Base-by-base conservation (phyloP, 2,329 filamentous ascomycete species). In the Pseudovirgaria hyperparasitica region DNA sequence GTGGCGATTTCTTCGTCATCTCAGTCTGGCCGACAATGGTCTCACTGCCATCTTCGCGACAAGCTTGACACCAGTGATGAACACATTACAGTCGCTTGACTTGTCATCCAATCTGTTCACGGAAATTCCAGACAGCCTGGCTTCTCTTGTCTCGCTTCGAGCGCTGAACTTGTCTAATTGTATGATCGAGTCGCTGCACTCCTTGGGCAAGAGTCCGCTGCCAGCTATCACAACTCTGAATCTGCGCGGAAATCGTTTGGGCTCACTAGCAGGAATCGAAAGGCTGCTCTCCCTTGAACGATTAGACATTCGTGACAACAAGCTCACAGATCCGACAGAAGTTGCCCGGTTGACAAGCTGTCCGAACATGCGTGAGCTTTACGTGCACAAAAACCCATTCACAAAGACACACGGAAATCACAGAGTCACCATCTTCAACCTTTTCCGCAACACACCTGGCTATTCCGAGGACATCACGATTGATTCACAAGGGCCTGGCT, bases 181-280 rank as follows among this genome's bases (percentile, higher is more conserved):
- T 65, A 94, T 96, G 86, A 96, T 98, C 36, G 82, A 87, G 41
- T 90, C 85, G 10, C 65, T 98, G 30, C 81, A 92, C 43, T 93
- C 87, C 2, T 63, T 98, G 22, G 76, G 76, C 2, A 75, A 80
- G 36, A 90, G 79, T 43, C 84, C 90, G 9, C 66, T 98, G 5
- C 87, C 90, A 16, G 87, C 90, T 12, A 93, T 98, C 36, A 92
- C 82, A 2, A 86, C 86, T 2, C 63, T 98, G 31, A 96, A 96
- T 45, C 69, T 98, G 29, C 76, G 87, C 31, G 82, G 74, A 26
- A 98, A 98, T 51, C 75, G 86, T 23, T 67, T 98, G 32, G 70
- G 74, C 32, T 92, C 85, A 2, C 70, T 98, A 32, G 84, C 84
- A 16, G 90, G 90, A 2, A 74, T 96, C 23, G 87, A 98, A 57